These are phyloP conservation scores for Exidia glandulosa DNA, from an alignment of 768 basidiomycete genomes.

Conservation along the genomic window DNA sequence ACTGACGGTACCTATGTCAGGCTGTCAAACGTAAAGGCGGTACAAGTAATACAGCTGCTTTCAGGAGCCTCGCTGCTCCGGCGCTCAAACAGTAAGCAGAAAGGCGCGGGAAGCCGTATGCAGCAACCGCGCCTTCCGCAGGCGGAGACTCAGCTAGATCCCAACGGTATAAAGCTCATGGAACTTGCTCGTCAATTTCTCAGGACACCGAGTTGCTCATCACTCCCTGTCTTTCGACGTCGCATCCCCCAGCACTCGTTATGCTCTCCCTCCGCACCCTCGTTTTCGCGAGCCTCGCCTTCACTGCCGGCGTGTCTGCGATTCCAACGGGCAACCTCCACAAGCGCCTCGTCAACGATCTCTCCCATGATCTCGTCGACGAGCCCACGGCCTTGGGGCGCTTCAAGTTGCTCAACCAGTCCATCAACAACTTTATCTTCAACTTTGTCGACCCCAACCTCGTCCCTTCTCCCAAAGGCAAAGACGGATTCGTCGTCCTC, in stretches of 20 bases:
- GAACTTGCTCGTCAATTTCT: background rate
- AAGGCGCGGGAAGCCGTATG: background rate
- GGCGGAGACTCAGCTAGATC: background rate
- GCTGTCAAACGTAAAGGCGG: too few species aligned
- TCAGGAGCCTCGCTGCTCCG: background rate
- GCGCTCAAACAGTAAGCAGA: background rate
- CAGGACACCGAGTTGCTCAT: background rate
- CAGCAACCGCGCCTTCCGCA: background rate
- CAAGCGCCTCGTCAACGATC: background rate
- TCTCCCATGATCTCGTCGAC: background rate
- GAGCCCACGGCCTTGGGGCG: background rate
- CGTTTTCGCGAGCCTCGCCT: background rate
- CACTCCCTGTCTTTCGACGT: background rate
- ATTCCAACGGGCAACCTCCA: background rate
- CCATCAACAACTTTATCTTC: background rate
- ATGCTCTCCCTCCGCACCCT: background rate
- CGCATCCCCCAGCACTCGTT: background rate
- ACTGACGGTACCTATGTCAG: too few species aligned
- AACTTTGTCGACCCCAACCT: background rate
- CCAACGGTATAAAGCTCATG: background rate
- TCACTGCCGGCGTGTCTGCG: background rate
- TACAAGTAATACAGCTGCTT: background rate
- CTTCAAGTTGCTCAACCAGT: background rate
- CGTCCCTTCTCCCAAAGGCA: background rate
- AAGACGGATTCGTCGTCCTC: background rate